Base-by-base conservation (phyloP, 257 asterid species). In the Penstemon eatonii region DNA sequence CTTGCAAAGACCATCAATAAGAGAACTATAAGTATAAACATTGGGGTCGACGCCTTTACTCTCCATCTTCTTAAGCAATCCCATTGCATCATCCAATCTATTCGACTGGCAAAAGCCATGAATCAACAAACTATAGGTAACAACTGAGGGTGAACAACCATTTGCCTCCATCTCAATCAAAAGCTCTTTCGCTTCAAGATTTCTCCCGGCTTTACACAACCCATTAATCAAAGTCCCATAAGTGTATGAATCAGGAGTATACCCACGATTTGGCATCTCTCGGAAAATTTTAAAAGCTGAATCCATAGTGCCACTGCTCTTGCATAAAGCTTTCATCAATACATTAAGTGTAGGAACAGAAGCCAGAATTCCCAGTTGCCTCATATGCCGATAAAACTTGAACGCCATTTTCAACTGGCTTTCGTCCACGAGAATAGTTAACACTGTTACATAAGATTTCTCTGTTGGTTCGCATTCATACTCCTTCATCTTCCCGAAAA, bases 1-100 rank as follows among this genome's bases (percentile, higher is more conserved):
- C 80, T 91, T 94, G 85, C 97, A 91, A 39, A 91, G 95, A 50
- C 96, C 97, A 43, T 94, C 96, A 73, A 94, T 87, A 18, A 94
- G 77, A 57, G 91, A 83, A 71, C 93, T 84, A 65, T 94, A 91
- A 49, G 97, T 89, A 56, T 91, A 84, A n/a, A 89, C 90, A 73
- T 91, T 91, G 15, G 99, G 96, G 66, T 91, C 87, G 40, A 91
- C 76, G 15, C 84, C 84, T 76, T 81, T 85, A 66, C 52, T 79
- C 76, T 88, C 86, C 97, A 91, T 91, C 79, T 83, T 90, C 79
- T 83, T 85, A 8, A 90, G 67, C 70, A 91, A 77, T 49, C 78
- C 77, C 82, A 84, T 40, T 6, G 96, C 96, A 56, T 83, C 96
- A 3, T 78, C 87, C 84, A 94, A 58, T 62, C 72, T 77, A 75